phyloP scores from a whole-genome alignment of 805 yeast genomes.

The Monosporozyma siamensis region DNA sequence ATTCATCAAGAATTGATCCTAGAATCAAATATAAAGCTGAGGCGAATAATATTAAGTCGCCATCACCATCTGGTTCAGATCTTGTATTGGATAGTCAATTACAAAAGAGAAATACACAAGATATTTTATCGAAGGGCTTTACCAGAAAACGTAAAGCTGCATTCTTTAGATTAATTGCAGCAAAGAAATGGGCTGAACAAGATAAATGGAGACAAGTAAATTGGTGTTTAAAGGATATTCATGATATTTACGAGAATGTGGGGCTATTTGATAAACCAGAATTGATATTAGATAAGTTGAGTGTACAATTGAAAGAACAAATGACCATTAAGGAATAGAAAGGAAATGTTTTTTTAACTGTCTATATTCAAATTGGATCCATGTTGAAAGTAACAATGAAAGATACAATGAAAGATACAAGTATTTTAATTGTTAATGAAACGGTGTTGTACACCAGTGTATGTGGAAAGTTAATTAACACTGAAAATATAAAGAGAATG shows the following conservation, averaged over 20 bases:
- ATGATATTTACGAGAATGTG: slow-evolving; percentile 22
- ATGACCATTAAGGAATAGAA: not conserved
- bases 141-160: slow-evolving; percentile 65
- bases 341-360: no score
- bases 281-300: slow-evolving; percentile 17
- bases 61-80: not conserved
- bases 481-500: no score
- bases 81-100: not conserved
- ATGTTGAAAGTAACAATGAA: no score
- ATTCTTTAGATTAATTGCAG: slow-evolving; percentile 67
- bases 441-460: no score
- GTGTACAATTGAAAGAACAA: slow-evolving; percentile 5
- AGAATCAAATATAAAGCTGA: slow-evolving; percentile 21
- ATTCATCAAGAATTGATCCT: slow-evolving; percentile 34
- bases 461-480: no score
- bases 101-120: not conserved
- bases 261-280: slow-evolving; percentile 16
- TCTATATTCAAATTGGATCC: no score
- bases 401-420: no score
- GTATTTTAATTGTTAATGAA: no score
- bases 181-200: slow-evolving; percentile 54
- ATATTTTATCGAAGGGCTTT: slow-evolving; percentile 39
- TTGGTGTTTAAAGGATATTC: slow-evolving; percentile 27
- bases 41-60: slow-evolving; percentile 4
- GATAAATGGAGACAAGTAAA: slow-evolving; percentile 26